These are phyloP conservation scores for Yamadazyma aaseri DNA, from an alignment of 1,139 yeast species.

Conservation along the genomic window DNA sequence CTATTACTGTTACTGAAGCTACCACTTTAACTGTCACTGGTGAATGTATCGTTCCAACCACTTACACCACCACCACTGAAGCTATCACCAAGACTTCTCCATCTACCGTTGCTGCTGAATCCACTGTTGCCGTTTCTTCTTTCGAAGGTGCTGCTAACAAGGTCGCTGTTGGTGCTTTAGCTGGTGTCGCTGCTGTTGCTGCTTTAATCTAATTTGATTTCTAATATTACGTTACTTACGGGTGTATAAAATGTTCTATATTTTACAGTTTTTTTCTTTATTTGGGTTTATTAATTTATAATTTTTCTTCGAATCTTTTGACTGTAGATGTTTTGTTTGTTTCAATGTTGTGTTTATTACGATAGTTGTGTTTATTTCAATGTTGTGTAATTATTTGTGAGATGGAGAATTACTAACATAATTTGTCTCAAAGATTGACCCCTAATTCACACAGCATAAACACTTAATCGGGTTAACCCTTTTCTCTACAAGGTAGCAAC, in stretches of 20 bases:
- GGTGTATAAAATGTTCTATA: constrained; percentile 1
- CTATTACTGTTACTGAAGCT: constrained; percentile 42
- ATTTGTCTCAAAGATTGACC: too few species aligned
- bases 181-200: constrained; percentile 18
- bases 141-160: constrained; percentile 18
- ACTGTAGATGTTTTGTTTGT: too few species aligned
- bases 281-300: constrained; percentile 3
- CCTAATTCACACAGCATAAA: too few species aligned
- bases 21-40: constrained; percentile 47
- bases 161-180: constrained; percentile 17
- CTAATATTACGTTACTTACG: neutral
- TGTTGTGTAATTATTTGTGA: too few species aligned
- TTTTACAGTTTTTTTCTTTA: neutral
- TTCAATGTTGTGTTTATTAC: too few species aligned
- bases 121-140: constrained; percentile 14
- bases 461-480: too few species aligned
- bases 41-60: constrained; percentile 47
- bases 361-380: constrained; percentile 2
- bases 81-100: constrained; percentile 16
- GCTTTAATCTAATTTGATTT: constrained; percentile 15
- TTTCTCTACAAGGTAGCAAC: too few species aligned
- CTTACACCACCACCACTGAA: constrained; percentile 32
- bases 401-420: too few species aligned
- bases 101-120: constrained; percentile 10
- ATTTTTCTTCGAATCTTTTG: constrained; percentile 1